phyloP scores from a whole-genome alignment of 176 grass and related monocot genomes.

The Oryza meyeriana region DNA sequence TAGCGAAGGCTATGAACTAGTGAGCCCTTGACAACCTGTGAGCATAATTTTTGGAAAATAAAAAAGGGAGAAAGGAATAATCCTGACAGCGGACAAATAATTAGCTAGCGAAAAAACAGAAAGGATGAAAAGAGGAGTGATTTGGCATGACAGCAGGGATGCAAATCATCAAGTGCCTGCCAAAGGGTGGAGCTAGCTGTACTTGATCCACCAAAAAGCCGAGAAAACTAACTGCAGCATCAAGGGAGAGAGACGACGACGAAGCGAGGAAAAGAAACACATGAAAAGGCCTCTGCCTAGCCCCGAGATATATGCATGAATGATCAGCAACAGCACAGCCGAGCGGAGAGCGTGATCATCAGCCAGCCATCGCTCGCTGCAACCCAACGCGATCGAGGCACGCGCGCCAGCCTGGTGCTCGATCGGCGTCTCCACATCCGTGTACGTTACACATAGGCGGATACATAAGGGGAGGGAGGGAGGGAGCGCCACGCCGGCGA shows the following conservation, averaged over 20 bases:
- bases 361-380: background rate
- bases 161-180: too few species aligned
- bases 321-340: too few species aligned
- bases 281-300: background rate
- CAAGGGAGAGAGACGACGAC: too few species aligned
- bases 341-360: too few species aligned
- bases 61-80: background rate
- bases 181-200: too few species aligned
- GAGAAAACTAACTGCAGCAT: too few species aligned
- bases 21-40: too few species aligned
- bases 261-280: background rate
- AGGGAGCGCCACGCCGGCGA: background rate
- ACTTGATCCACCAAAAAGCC: too few species aligned
- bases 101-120: background rate
- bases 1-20: too few species aligned
- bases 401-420: background rate
- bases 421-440: background rate
- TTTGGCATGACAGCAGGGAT: background rate
- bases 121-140: background rate
- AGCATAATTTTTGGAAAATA: background rate
- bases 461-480: background rate
- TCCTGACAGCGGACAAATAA: background rate
- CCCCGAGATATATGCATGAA: background rate
- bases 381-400: too few species aligned
- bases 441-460: background rate